These are phyloP conservation scores for barrel medic (Medicago truncatula) DNA, from an alignment of 306 rosid genomes.

Conservation along the genomic window MtrunA17r5.0-ANR NC_053046.1:9051501-9052000, in stretches of 20 bases:
- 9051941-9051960: too few species aligned
- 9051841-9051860: conserved; percentile 15
- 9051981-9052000: too few species aligned
- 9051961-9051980: too few species aligned
- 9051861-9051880: not conserved
- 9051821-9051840: conserved; percentile 12
- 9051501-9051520: conserved; percentile 59
- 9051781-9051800: conserved; percentile 9
- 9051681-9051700: not conserved
- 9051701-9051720: not conserved
- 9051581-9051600: conserved; percentile 57
- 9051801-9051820: not conserved
- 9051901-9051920: too few species aligned
- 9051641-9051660: conserved; percentile 41
- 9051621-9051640: conserved; percentile 61
- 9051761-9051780: conserved; percentile 4
- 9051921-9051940: too few species aligned
- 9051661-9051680: conserved; percentile 28
- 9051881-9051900: not conserved
- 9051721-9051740: not conserved
- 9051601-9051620: conserved; percentile 48
- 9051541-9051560: conserved; percentile 53
- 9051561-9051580: conserved; percentile 50
- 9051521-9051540: conserved; percentile 55
- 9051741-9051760: not conserved